A percentile compares a stretch with the other conserved stretches of the same genome.
These are phyloP conservation scores for Cutaneotrichosporon spelunceum DNA, from an alignment of 1,284 basidiomycete species.

Conservation along the genomic window DNA sequence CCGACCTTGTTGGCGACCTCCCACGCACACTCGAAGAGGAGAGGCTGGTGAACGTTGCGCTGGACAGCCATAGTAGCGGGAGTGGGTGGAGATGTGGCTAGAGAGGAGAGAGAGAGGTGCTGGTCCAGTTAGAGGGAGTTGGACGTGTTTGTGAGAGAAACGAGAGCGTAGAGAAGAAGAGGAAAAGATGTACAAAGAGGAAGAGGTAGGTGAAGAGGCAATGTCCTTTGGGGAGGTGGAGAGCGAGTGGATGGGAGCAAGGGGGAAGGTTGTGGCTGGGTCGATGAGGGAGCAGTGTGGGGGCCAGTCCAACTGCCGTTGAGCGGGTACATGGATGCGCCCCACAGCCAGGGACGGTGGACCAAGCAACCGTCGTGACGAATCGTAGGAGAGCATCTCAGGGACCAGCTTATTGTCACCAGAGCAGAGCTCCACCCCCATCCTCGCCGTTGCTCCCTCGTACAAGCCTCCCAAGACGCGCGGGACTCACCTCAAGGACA, in stretches of 20 bases:
- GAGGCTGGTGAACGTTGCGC: conserved; percentile 71
- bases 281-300: neutral
- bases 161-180: neutral
- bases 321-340: no score
- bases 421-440: no score
- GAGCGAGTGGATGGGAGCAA: neutral
- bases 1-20: conserved; percentile 97
- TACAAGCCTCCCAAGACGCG: no score
- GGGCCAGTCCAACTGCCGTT: no score
- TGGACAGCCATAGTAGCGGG: conserved; percentile 22
- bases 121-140: neutral
- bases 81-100: no score
- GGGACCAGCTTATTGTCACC: no score
- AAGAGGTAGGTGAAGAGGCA: neutral
- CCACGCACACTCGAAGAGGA: conserved; percentile 88
- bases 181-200: conserved; percentile 3
- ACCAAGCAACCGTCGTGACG: no score
- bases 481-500: no score
- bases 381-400: no score
- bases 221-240: neutral
- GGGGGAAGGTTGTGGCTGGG: neutral
- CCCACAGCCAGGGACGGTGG: no score
- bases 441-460: no score
- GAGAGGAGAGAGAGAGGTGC: neutral
- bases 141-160: neutral